Conservation (phyloP, 2,329 filamentous ascomycete species). For the Aspergillus sp. region DNA sequence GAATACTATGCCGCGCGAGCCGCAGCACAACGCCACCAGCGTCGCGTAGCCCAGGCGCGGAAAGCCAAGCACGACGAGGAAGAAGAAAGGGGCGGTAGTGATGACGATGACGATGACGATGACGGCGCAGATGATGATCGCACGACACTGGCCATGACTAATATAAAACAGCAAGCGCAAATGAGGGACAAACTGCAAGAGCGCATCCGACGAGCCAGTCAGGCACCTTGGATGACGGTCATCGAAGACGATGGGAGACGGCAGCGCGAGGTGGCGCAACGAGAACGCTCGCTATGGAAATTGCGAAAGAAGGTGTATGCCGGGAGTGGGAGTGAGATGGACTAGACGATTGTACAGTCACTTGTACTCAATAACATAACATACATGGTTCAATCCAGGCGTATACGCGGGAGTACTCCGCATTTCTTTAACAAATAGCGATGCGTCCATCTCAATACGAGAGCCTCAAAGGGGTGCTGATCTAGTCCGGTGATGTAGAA, state of each 20-base stretch:
- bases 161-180: conserved; percentile 12
- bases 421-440: too few species aligned
- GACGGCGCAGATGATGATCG: not conserved
- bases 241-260: conserved; percentile 27
- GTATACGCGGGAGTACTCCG: too few species aligned
- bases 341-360: conserved; percentile 16
- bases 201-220: conserved; percentile 29
- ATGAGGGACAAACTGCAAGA: conserved; percentile 25
- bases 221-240: conserved; percentile 37
- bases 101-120: conserved; percentile 1
- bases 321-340: conserved; percentile 32
- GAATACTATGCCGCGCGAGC: conserved; percentile 35
- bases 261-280: conserved; percentile 19
- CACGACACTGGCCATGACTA: not conserved
- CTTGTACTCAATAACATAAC: too few species aligned
- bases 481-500: too few species aligned
- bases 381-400: too few species aligned
- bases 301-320: conserved; percentile 33
- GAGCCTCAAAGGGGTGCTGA: too few species aligned
- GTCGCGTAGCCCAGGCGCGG: conserved; percentile 14
- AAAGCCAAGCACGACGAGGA: conserved; percentile 6
- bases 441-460: too few species aligned
- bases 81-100: not conserved
- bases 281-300: conserved; percentile 32
- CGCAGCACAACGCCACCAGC: conserved; percentile 27